Conservation (phyloP, 2,329 filamentous ascomycete species). For the Westerdykella aurantiaca region DNA sequence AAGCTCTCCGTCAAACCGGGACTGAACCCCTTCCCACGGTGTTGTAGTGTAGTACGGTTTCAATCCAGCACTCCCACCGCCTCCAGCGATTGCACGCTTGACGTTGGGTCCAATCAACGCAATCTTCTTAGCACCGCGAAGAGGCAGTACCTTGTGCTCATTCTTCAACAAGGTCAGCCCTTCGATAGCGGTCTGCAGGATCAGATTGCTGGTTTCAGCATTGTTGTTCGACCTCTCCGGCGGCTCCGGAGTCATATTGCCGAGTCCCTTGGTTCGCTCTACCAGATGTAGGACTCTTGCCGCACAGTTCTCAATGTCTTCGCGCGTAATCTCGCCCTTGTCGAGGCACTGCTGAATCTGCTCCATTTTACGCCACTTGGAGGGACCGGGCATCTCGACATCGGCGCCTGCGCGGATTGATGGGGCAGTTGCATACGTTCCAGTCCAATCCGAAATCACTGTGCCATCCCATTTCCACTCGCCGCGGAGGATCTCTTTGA, state of each 20-base stretch:
- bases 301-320: slow-evolving; percentile 39
- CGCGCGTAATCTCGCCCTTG: slow-evolving; percentile 43
- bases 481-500: slow-evolving; percentile 41
- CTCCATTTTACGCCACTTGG: slow-evolving; percentile 36
- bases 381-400: slow-evolving; percentile 39
- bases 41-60: slow-evolving; percentile 64
- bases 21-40: slow-evolving; percentile 58
- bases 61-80: slow-evolving; percentile 61
- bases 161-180: slow-evolving; percentile 62
- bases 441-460: slow-evolving; percentile 41
- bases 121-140: slow-evolving; percentile 53
- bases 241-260: slow-evolving; percentile 52
- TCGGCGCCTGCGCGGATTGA: slow-evolving; percentile 37
- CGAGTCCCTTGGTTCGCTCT: slow-evolving; percentile 54
- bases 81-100: slow-evolving; percentile 61
- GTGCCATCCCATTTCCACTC: slow-evolving; percentile 41
- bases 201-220: slow-evolving; percentile 53
- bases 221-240: slow-evolving; percentile 51
- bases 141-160: slow-evolving; percentile 53
- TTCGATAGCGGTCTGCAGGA: slow-evolving; percentile 56
- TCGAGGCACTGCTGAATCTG: slow-evolving; percentile 31
- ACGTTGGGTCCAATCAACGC: slow-evolving; percentile 64
- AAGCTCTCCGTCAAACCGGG: slow-evolving; percentile 51
- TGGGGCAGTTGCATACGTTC: slow-evolving; percentile 36
- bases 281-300: slow-evolving; percentile 59